Base-by-base conservation (phyloP, 768 basidiomycete species). In the Mycena latifolia region DNA sequence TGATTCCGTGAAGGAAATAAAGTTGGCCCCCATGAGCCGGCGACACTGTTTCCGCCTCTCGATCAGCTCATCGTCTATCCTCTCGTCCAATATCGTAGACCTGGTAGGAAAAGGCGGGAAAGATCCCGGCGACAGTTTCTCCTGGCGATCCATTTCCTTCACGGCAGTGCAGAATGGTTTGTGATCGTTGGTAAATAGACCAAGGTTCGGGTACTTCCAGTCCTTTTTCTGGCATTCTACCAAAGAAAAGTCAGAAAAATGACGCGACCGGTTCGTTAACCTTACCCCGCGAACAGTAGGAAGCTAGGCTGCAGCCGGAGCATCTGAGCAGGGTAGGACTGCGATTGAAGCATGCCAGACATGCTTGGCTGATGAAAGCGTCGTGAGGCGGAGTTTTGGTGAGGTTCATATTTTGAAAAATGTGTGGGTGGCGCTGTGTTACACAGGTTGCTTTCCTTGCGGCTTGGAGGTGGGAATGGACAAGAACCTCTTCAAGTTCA, bases 301-400 rank as follows among this genome's bases (percentile, higher is more conserved):
- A 28, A 51, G 57, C 57, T 9, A 60, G 35, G 15, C 35, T 12
- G 7, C 58, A 60, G 18, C 58, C 58, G 12, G 48, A 4, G 37
- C 58, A 60, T 41, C 35, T 25, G 8, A 39, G 20, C 17, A 50
- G 58, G 27, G 25, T 39, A 3, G 58, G 35, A n/a, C 24, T 43
- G 35, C 47, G 58, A 8, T 39, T 51, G 39, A 51, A 51, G 37
- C 58, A 51, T 15, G 47, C 50, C 20, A 60, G 37, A 41, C 47
- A 60, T 3, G 58, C 58, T 46, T 50, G 48, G 33, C 58, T 25
- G 24, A 60, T 60, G 50, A 61, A 61, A 8, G 59, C 59, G 37
- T 61, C 50, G 41, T 61, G 50, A 2, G 59, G 59, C 28, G 59
- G 59, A 25, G 50, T 52, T 61, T 61, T 61, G 12, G 41, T 51